Evolutionary conservation across 1,284 basidiomycete genomes (phyloP).

Genomic region (Rhodotorula sp.): DNA sequence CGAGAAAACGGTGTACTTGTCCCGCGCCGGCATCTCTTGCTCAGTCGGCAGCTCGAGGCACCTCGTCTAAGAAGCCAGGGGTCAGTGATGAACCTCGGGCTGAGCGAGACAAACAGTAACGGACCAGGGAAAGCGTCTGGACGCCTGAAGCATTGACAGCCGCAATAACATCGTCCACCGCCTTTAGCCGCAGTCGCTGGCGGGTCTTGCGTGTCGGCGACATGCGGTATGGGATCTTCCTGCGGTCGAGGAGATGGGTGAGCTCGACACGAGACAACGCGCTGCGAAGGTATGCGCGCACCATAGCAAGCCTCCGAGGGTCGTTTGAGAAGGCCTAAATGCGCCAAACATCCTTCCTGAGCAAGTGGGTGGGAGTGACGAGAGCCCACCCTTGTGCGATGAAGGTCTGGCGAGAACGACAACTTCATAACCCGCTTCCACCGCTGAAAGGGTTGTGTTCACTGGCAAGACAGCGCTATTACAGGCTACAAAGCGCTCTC

Average conservation of each 20-base stretch:
- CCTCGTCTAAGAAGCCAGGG: slow-evolving; percentile 51
- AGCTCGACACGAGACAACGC: no score
- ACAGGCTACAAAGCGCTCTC: no score
- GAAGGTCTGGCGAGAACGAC: no score
- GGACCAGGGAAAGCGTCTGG: slow-evolving; percentile 69
- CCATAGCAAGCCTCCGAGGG: no score
- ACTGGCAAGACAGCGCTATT: no score
- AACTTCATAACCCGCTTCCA: no score
- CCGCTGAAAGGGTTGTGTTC: no score
- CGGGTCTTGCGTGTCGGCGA: slow-evolving; percentile 89
- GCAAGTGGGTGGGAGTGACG: no score
- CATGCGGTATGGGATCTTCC: slow-evolving; percentile 94
- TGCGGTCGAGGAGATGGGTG: slow-evolving; percentile 48
- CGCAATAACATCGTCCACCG: slow-evolving; percentile 89
- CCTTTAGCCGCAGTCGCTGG: slow-evolving; percentile 79
- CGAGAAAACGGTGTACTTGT: slow-evolving; percentile 94
- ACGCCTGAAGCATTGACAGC: slow-evolving; percentile 79
- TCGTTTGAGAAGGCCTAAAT: no score
- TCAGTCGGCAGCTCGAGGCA: slow-evolving; percentile 77
- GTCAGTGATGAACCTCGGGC: background rate
- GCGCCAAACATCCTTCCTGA: no score
- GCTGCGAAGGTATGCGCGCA: no score
- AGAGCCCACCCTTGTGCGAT: no score
- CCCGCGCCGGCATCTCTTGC: slow-evolving; percentile 77
- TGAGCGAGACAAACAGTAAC: background rate